Evolutionary conservation across 441 rosid genomes (phyloP).

Genomic region (Eutrema salsugineum): DNA sequence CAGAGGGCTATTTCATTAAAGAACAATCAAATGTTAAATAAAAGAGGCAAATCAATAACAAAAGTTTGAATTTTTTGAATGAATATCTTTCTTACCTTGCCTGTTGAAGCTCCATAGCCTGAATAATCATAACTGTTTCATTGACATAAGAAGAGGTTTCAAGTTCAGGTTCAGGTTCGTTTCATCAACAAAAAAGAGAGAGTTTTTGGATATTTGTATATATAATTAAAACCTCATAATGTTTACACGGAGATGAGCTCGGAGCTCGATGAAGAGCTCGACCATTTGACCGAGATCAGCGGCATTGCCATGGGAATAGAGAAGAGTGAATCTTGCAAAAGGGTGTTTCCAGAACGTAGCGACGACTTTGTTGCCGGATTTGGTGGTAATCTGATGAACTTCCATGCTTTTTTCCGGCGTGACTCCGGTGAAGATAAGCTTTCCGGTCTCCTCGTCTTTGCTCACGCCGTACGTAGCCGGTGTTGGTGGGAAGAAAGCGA

Average conservation of each 20-base stretch:
- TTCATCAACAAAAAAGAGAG: not conserved
- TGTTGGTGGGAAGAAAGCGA: conserved; percentile 91
- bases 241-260: conserved; percentile 81
- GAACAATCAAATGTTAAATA: conserved; percentile 11
- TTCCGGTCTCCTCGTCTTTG: conserved; percentile 57
- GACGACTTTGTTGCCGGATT: conserved; percentile 69
- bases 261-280: conserved; percentile 88
- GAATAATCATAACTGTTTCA: conserved; percentile 87
- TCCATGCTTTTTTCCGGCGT: conserved; percentile 74
- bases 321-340: conserved; percentile 72
- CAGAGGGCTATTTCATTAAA: conserved; percentile 54
- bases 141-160: not conserved
- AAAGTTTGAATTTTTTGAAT: not conserved
- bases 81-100: conserved; percentile 50
- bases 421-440: conserved; percentile 54
- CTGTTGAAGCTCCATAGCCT: conserved; percentile 92
- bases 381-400: conserved; percentile 72
- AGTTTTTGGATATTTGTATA: not conserved
- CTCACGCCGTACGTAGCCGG: conserved; percentile 76
- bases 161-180: not conserved
- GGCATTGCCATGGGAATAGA: conserved; percentile 94
- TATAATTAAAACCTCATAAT: conserved; percentile 62
- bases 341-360: conserved; percentile 94
- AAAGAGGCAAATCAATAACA: not conserved
- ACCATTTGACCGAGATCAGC: conserved; percentile 92